Evolutionary conservation across 2,329 filamentous ascomycete species (phyloP), one percentile per base, ranked within the genome.

Genomic region (Aspergillus sp.): DNA sequence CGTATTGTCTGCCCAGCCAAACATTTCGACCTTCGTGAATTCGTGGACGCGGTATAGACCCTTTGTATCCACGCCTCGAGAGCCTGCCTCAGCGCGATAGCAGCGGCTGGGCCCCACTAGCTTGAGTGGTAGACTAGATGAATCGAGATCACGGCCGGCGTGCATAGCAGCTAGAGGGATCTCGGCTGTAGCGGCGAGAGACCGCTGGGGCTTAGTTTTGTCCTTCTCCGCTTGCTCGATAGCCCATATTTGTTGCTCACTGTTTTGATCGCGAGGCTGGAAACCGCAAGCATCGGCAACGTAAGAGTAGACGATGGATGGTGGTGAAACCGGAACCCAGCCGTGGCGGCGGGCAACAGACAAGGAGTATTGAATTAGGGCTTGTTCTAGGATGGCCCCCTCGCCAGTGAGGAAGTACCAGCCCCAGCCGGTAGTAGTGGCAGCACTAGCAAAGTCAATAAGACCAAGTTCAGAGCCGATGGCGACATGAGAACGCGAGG

Each of bases 1-100:
- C 81, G 1, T 86, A 37, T 66, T 72, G 31, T 82, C 67, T 4
- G 91, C 89, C 95, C 95, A 99, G 0, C 90, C 92, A 72, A 99
- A 98, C 81, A 99, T 87, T 76, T 99, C 95, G 0, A 99, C 93
- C 74, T 99, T 99, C 27, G 92, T 96, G 76, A 99, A 99, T 76
- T 99, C 95, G 76, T 99, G 95, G 3, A 99, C 95, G 27, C 95
- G 89, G 77, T 98, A 99, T 2, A 99, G 79, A 5, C 95, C 95
- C 77, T 96, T 97, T 2, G 93, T 96, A 66, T 95, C 91, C 23
- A 89, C 87, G 31, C 95, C 95, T 40, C 93, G 84, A 1, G 92
- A 90, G 33, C 95, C 95, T 0, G 95, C 95, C 77, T 99, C 95
- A 45, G 95, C 95, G 52, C 95, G 89, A 76, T 96, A 99, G 80